phyloP scores from a whole-genome alignment of 495 filamentous ascomycete species.

The Darksidea phi region DNA sequence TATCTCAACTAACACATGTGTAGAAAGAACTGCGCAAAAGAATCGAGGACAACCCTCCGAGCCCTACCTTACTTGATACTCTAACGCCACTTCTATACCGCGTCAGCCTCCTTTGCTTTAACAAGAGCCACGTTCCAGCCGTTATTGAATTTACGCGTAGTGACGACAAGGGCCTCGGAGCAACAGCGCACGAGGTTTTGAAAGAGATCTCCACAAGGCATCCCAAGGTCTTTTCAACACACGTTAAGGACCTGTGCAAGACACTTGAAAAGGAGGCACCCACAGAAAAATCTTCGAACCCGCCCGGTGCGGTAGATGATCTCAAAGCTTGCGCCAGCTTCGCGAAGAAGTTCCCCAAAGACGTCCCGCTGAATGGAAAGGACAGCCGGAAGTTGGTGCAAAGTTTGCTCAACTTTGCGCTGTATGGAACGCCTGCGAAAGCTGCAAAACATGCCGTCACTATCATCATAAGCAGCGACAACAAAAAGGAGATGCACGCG shows the following conservation, averaged over 20 bases:
- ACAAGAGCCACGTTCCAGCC: conserved; percentile 85
- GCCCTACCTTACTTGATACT: conserved; percentile 66
- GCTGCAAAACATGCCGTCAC: conserved; percentile 92
- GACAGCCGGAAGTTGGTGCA: conserved; percentile 81
- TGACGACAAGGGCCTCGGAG: conserved; percentile 72
- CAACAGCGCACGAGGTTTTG: conserved; percentile 82
- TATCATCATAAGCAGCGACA: conserved; percentile 76
- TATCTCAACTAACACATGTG: conserved; percentile 2
- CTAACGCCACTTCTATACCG: conserved; percentile 82
- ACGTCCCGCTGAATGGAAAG: conserved; percentile 58
- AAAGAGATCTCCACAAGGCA: conserved; percentile 88
- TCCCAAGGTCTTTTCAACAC: conserved; percentile 84
- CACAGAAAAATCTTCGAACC: conserved; percentile 60
- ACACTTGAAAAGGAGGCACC: conserved; percentile 79
- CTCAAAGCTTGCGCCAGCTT: conserved; percentile 91
- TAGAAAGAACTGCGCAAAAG: conserved; percentile 81
- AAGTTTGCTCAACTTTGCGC: conserved; percentile 73
- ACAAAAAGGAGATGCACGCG: conserved; percentile 81
- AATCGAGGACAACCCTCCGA: conserved; percentile 62
- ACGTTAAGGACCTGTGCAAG: conserved; percentile 88
- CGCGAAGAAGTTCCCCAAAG: conserved; percentile 76
- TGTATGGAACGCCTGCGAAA: conserved; percentile 75
- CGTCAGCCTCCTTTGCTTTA: conserved; percentile 79
- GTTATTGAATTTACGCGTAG: conserved; percentile 83
- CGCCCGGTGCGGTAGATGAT: conserved; percentile 72